A percentile compares a stretch with the other conserved stretches of the same genome.
Evolutionary conservation across 306 rosid species (phyloP).

Genomic region (Castanea sativa): DNA sequence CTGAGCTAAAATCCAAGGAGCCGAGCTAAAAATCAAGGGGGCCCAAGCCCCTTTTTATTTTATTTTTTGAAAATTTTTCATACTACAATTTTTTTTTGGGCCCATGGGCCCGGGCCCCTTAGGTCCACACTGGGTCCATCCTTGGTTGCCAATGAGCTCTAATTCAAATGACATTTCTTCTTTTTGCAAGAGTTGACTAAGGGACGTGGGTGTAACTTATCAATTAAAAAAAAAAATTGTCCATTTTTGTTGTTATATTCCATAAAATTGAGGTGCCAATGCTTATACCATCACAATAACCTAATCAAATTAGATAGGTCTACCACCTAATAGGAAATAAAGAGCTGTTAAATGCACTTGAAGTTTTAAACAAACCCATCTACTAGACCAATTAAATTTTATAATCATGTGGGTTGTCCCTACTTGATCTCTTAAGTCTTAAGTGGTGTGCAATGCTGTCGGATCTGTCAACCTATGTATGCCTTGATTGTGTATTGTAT

Average conservation of each 20-base stretch:
- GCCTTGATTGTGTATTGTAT: neutral
- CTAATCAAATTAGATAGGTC: neutral
- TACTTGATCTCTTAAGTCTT: neutral
- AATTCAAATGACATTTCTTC: too few relatives aligned
- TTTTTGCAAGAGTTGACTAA: too few relatives aligned
- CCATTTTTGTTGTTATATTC: neutral
- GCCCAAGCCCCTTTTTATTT: too few relatives aligned
- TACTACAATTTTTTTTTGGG: too few relatives aligned
- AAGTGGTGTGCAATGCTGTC: neutral
- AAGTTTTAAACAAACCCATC: neutral
- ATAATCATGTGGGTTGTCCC: neutral
- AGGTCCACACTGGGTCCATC: too few relatives aligned
- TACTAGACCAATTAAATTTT: neutral
- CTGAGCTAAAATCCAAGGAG: too few relatives aligned
- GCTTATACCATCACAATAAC: neutral
- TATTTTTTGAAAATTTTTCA: too few relatives aligned
- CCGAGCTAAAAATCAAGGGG: too few relatives aligned
- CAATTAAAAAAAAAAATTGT: too few relatives aligned
- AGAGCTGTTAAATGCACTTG: neutral
- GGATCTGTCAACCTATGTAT: neutral
- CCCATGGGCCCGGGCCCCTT: too few relatives aligned
- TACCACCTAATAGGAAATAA: neutral
- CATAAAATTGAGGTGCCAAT: neutral
- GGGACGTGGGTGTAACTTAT: too few relatives aligned
- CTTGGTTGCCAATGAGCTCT: too few relatives aligned